A percentile compares a stretch with the other conserved stretches of the same genome.
Evolutionary conservation across 2,329 filamentous ascomycete species (phyloP).

Genomic region (Epichloe festucae): DNA sequence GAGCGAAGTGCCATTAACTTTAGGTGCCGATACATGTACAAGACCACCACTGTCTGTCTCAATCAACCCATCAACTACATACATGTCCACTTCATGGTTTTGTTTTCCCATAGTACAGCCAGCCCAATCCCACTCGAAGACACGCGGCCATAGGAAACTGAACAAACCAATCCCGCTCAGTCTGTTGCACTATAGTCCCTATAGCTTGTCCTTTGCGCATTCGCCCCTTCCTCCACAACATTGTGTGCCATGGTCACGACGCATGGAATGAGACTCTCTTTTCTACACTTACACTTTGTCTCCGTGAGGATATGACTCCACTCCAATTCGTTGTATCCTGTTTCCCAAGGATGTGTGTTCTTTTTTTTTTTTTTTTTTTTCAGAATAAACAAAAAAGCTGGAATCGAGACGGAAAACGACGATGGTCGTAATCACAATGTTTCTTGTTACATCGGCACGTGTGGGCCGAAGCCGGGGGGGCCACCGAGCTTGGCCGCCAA

Average conservation of each 20-base stretch:
- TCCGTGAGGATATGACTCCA: background rate
- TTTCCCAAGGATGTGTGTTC: background rate
- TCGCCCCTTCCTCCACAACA: no score
- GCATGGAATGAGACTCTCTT: background rate
- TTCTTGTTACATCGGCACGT: slow-evolving; percentile 20
- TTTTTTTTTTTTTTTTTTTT: background rate
- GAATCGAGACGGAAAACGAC: background rate
- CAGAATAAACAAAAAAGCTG: background rate
- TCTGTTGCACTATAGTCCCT: no score
- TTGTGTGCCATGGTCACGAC: background rate
- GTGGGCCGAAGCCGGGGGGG: slow-evolving; percentile 21
- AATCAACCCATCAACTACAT: no score
- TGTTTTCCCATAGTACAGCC: no score
- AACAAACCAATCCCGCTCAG: no score
- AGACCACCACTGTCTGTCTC: background rate
- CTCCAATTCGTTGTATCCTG: background rate
- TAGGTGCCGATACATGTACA: slow-evolving; percentile 8
- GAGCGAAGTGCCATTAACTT: slow-evolving; percentile 6
- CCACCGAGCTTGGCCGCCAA: slow-evolving; percentile 53
- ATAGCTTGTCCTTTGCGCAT: no score
- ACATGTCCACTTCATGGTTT: no score
- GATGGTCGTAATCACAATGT: background rate
- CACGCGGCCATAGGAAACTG: no score
- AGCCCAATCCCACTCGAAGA: no score
- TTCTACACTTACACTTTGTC: background rate